phyloP scores from a whole-genome alignment of 1,284 basidiomycete genomes.

The Ustilago sp. region DNA sequence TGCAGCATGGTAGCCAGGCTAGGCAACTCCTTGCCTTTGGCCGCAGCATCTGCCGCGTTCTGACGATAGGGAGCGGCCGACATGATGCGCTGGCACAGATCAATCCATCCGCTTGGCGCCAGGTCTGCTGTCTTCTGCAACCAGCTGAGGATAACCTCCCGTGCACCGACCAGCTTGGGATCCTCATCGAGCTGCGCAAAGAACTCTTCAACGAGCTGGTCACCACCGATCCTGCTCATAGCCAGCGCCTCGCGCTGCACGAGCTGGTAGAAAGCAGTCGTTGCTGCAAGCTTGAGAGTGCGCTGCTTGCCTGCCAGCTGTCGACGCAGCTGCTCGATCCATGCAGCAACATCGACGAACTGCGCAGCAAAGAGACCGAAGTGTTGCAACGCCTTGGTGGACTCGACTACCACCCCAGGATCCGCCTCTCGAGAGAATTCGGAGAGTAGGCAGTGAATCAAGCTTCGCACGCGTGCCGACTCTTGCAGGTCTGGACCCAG shows the following conservation, averaged over 20 bases:
- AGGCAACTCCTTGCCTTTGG: slow-evolving; percentile 33
- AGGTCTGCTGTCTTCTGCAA: slow-evolving; percentile 90
- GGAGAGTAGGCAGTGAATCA: slow-evolving; percentile 86
- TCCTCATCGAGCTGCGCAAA: slow-evolving; percentile 95
- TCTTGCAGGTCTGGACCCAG: slow-evolving; percentile 96
- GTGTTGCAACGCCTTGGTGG: slow-evolving; percentile 94
- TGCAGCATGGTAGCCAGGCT: slow-evolving; percentile 68
- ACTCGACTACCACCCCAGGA: slow-evolving; percentile 89
- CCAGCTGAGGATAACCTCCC: slow-evolving; percentile 94
- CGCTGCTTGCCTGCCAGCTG: slow-evolving; percentile 70
- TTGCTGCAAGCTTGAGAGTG: slow-evolving; percentile 88
- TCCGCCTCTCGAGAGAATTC: slow-evolving; percentile 85
- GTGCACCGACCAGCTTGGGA: slow-evolving; percentile 91
- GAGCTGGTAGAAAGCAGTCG: slow-evolving; percentile 94
- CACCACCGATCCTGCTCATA: slow-evolving; percentile 93
- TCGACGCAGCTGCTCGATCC: slow-evolving; percentile 50
- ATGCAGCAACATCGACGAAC: slow-evolving; percentile 71
- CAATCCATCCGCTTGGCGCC: slow-evolving; percentile 97
- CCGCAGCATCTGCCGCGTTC: slow-evolving; percentile 13
- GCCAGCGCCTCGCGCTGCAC: slow-evolving; percentile 92
- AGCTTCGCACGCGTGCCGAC: slow-evolving; percentile 78
- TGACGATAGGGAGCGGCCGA: slow-evolving; percentile 20
- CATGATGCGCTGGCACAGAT: slow-evolving; percentile 97
- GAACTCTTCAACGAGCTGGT: slow-evolving; percentile 90
- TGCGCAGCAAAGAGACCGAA: slow-evolving; percentile 94